These are phyloP conservation scores for Penicillium canariense DNA, from an alignment of 495 filamentous ascomycete genomes.

Conservation along the genomic window DNA sequence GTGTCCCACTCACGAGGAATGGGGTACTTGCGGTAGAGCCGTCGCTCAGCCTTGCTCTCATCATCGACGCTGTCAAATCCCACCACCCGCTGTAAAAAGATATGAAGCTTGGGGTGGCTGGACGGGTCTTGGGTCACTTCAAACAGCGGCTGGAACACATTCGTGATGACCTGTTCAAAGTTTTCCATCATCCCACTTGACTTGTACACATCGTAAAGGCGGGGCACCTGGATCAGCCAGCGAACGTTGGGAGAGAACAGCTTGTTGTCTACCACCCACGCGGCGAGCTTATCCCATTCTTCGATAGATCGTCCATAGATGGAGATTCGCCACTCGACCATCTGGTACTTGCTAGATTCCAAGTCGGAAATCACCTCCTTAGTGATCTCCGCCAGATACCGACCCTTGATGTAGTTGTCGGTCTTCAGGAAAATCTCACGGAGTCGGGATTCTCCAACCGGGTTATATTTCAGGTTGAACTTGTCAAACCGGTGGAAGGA, in stretches of 20 bases:
- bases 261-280: conserved; percentile 99
- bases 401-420: conserved; percentile 94
- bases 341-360: conserved; percentile 98
- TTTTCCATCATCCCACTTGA: conserved; percentile 77
- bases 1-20: conserved; percentile 83
- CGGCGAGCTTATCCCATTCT: conserved; percentile 97
- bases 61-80: conserved; percentile 98
- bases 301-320: conserved; percentile 89
- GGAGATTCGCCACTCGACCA: conserved; percentile 98
- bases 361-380: conserved; percentile 97
- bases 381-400: conserved; percentile 95
- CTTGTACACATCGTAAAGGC: conserved; percentile 95
- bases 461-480: conserved; percentile 99
- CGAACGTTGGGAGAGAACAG: conserved; percentile 95
- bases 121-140: conserved; percentile 87
- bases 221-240: conserved; percentile 94
- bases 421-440: conserved; percentile 98
- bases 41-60: conserved; percentile 92
- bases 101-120: conserved; percentile 87
- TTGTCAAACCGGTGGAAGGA: conserved; percentile 99
- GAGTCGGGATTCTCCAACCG: conserved; percentile 89
- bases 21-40: conserved; percentile 90
- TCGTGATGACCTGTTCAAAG: conserved; percentile 87
- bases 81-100: conserved; percentile 92
- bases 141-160: conserved; percentile 91